Conservation (phyloP, 139 green algal genomes). For the Chlorella sp. region DNA sequence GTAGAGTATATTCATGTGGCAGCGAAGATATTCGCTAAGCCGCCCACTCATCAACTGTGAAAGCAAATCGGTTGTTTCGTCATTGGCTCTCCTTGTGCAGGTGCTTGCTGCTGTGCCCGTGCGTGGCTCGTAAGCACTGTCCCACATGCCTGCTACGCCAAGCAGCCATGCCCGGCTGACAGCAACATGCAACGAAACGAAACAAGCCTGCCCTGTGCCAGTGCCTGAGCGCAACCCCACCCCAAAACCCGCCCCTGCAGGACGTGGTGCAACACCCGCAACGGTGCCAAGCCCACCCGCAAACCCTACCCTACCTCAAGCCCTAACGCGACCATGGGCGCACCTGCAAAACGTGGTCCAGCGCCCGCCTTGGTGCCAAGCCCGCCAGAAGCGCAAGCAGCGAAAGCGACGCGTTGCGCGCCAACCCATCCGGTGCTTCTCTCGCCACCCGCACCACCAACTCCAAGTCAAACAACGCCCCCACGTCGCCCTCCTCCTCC, state of each 20-base stretch:
- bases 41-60: neutral
- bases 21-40: neutral
- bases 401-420: constrained; percentile 59
- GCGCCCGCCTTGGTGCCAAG: constrained; percentile 31
- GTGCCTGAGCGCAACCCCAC: neutral
- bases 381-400: constrained; percentile 48
- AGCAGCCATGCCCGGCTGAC: neutral
- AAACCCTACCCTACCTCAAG: too few relatives aligned
- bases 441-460: constrained; percentile 50
- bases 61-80: neutral
- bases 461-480: constrained; percentile 29
- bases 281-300: constrained; percentile 32
- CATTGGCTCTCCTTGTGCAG: neutral
- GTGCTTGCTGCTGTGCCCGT: neutral
- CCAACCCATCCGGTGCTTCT: constrained; percentile 45
- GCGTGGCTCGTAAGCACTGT: neutral
- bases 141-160: neutral
- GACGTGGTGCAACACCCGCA: constrained; percentile 51
- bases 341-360: constrained; percentile 61
- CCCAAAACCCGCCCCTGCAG: constrained; percentile 52
- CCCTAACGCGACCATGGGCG: neutral
- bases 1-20: neutral
- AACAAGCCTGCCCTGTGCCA: neutral
- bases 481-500: too few relatives aligned
- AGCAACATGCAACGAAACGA: neutral